Conservation (phyloP, 1,139 yeast species). For the Geotrichum europaeum region DNA sequence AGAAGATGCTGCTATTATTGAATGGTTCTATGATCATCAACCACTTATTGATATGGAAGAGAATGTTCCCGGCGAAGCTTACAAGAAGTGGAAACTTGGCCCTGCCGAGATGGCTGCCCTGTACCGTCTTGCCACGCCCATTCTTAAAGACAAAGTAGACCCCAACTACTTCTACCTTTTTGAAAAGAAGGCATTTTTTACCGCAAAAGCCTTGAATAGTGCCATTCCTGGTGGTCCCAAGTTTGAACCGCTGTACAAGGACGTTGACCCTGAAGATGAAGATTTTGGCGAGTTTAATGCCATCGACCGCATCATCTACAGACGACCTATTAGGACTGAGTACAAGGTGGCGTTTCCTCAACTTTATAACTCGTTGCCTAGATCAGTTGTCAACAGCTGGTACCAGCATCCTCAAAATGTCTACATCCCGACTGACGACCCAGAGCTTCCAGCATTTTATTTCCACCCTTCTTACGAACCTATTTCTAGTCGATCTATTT, state of each 20-base stretch:
- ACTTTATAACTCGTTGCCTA: slow-evolving; percentile 72
- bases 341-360: slow-evolving; percentile 82
- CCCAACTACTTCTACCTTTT: slow-evolving; percentile 62
- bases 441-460: slow-evolving; percentile 51
- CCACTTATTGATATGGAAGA: slow-evolving; percentile 59
- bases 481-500: slow-evolving; percentile 40
- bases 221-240: slow-evolving; percentile 95
- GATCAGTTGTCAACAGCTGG: slow-evolving; percentile 54
- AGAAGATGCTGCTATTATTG: slow-evolving; percentile 54
- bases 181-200: slow-evolving; percentile 70
- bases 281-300: slow-evolving; percentile 89
- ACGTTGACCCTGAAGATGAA: slow-evolving; percentile 58
- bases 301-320: slow-evolving; percentile 75
- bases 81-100: slow-evolving; percentile 63
- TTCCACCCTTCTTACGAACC: slow-evolving; percentile 55
- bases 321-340: slow-evolving; percentile 73
- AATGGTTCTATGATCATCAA: slow-evolving; percentile 76
- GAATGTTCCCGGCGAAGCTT: slow-evolving; percentile 69
- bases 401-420: slow-evolving; percentile 58
- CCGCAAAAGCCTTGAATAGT: slow-evolving; percentile 83
- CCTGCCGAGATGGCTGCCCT: slow-evolving; percentile 59
- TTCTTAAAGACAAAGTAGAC: slow-evolving; percentile 53
- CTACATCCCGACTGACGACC: slow-evolving; percentile 43
- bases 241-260: slow-evolving; percentile 81
- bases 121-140: slow-evolving; percentile 60